Evolutionary conservation across 495 filamentous ascomycete species (phyloP).

Genomic region (Aspergillus conjunctus): DNA sequence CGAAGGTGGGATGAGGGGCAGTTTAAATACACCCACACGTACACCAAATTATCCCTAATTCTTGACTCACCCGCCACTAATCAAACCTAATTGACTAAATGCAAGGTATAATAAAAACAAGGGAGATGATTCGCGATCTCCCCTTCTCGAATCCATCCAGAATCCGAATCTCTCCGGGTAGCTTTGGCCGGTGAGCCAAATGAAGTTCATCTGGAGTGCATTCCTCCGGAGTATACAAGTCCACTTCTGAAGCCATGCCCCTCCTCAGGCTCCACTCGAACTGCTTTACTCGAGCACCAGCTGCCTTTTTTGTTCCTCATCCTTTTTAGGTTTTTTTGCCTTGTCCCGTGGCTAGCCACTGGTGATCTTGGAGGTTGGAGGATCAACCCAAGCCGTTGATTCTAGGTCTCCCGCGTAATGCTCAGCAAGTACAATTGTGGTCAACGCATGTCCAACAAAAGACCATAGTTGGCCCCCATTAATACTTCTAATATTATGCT

Average conservation of each 20-base stretch:
- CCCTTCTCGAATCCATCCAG: background rate
- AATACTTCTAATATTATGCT: too few species aligned
- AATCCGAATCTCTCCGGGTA: conserved; percentile 14
- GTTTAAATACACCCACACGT: conserved; percentile 4
- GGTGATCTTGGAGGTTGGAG: conserved; percentile 6
- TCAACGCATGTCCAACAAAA: too few species aligned
- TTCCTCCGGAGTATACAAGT: too few species aligned
- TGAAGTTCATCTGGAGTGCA: conserved; percentile 18
- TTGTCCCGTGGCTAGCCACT: conserved; percentile 37
- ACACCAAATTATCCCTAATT: background rate
- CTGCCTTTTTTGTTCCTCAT: conserved; percentile 59
- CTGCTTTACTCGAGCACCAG: conserved; percentile 41
- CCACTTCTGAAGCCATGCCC: background rate
- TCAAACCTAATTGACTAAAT: background rate
- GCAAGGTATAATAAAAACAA: background rate
- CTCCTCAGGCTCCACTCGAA: conserved; percentile 25
- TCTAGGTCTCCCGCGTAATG: conserved; percentile 72
- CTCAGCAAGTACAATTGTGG: conserved; percentile 61
- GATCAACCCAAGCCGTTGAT: conserved; percentile 36
- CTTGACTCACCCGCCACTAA: conserved; percentile 1
- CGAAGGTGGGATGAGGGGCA: conserved; percentile 10
- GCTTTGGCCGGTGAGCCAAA: conserved; percentile 20
- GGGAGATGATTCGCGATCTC: background rate
- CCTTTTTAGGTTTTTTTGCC: conserved; percentile 51
- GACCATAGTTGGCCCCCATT: too few species aligned